These are phyloP conservation scores for Rhodofomes roseus DNA, from an alignment of 1,284 basidiomycete genomes.

Conservation along the genomic window DNA sequence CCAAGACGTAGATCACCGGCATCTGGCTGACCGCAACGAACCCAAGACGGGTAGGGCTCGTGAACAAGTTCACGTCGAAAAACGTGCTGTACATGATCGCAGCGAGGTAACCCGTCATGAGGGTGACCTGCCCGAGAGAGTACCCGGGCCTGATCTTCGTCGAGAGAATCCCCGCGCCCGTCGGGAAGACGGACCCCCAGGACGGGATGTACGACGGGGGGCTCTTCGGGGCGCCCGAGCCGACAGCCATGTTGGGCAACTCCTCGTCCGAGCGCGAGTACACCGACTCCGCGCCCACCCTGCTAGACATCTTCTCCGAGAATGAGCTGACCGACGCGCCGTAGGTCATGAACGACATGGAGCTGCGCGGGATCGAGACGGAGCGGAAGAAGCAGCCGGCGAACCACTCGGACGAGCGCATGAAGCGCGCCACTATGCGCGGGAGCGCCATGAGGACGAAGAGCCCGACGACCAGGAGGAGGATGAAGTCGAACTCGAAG, in stretches of 20 bases:
- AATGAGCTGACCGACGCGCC: background rate
- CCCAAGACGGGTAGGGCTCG: conserved; percentile 47
- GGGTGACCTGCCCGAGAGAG: conserved; percentile 39
- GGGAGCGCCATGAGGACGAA: conserved; percentile 7
- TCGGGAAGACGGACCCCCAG: conserved; percentile 5
- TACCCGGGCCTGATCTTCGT: conserved; percentile 3
- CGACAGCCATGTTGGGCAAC: background rate
- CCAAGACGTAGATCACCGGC: conserved; percentile 66
- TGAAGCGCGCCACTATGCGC: conserved; percentile 1
- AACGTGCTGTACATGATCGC: conserved; percentile 47
- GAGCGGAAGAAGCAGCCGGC: conserved; percentile 5
- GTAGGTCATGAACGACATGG: background rate
- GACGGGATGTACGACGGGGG: conserved; percentile 5
- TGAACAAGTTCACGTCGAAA: conserved; percentile 52
- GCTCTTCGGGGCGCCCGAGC: background rate
- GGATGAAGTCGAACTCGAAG: conserved; percentile 5
- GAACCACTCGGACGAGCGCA: conserved; percentile 1
- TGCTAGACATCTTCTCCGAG: background rate
- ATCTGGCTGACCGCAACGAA: conserved; percentile 68
- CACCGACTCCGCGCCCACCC: background rate
- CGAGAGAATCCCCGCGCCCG: background rate
- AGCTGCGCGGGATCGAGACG: background rate
- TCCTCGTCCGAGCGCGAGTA: background rate
- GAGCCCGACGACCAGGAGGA: conserved; percentile 2
- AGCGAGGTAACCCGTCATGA: conserved; percentile 47